Evolutionary conservation across 106 monocot genomes (phyloP), one percentile per base, ranked within the genome.

Genomic region (Platanthera zijinensis): DNA sequence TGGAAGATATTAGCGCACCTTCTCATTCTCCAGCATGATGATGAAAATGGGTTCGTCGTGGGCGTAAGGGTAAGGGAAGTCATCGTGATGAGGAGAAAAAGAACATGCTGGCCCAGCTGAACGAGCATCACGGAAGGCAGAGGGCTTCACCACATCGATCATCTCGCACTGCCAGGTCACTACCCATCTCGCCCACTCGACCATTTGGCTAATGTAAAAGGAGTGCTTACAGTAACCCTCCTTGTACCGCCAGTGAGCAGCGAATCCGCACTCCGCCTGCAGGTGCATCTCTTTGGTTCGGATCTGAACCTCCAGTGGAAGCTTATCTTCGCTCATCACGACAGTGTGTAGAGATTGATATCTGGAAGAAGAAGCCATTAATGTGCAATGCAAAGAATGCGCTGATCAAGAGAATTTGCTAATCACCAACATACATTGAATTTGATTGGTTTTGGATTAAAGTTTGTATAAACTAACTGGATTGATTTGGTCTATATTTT

Each of bases 221-320:
- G 85, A 81, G 49, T 86, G 82, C 69, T 79, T 80, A 52, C 71
- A 76, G 10, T 84, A 89, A 21, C 84, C 85, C 76, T 96, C 88
- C 71, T 96, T 96, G 76, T 92, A 96, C 74, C 90, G 88, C 92
- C 92, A 96, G 76, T 96, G 95, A 5, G 95, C 90, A 68, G 92
- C 90, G 81, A 93, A 85, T 53, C 95, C 92, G 81, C 56, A 92
- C 72, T 93, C 96, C 9, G 96, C 96, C 54, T 93, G 90, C 21
- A 84, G 69, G 80, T 96, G 96, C 96, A 96, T 96, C 76, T 89
- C 93, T 76, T 86, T 93, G 19, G 92, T 96, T 73, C 96, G 84
- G 64, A 96, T 92, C 75, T 96, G 96, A 53, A 96, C 88, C 72
- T 96, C 96, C 77, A 93, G 52, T 53, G 90, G 90, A 21, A 81